Evolutionary conservation across 495 filamentous ascomycete genomes (phyloP).

Genomic region (Sordaria brevicollis): DNA sequence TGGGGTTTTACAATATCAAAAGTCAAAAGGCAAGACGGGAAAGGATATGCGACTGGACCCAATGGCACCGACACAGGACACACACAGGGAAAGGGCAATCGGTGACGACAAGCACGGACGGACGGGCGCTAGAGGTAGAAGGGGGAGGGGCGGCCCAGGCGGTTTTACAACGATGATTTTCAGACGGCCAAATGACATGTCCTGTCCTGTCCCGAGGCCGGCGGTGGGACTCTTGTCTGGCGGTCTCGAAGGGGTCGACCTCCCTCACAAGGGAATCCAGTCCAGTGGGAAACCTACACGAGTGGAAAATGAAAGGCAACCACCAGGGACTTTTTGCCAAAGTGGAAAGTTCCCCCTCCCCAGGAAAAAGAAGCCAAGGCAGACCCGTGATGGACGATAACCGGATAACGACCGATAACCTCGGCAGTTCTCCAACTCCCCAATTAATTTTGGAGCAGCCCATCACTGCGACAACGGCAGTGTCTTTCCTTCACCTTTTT

Average conservation of each 20-base stretch:
- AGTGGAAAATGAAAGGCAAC: not conserved
- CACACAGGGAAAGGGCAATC: not conserved
- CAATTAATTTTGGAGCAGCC: not conserved
- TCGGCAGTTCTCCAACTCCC: conserved; percentile 4
- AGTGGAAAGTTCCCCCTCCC: not conserved
- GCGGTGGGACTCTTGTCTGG: not conserved
- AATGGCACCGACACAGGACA: not conserved
- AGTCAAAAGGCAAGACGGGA: not conserved
- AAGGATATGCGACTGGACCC: not conserved
- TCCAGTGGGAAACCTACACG: not conserved
- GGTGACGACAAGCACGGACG: not conserved
- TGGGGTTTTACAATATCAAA: not conserved
- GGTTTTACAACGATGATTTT: not conserved
- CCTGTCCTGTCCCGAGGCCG: not conserved
- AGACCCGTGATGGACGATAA: conserved; percentile 4
- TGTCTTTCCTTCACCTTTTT: not conserved
- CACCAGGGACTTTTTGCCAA: not conserved
- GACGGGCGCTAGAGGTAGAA: not conserved
- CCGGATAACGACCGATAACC: conserved; percentile 9
- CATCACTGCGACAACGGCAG: not conserved
- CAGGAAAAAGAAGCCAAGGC: not conserved
- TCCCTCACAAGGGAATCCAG: not conserved
- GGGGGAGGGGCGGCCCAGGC: not conserved
- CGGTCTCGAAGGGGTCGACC: not conserved
- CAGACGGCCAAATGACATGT: not conserved